These are phyloP conservation scores for Podaxis sp. DNA, from an alignment of 768 basidiomycete species.

Conservation along the genomic window DNA sequence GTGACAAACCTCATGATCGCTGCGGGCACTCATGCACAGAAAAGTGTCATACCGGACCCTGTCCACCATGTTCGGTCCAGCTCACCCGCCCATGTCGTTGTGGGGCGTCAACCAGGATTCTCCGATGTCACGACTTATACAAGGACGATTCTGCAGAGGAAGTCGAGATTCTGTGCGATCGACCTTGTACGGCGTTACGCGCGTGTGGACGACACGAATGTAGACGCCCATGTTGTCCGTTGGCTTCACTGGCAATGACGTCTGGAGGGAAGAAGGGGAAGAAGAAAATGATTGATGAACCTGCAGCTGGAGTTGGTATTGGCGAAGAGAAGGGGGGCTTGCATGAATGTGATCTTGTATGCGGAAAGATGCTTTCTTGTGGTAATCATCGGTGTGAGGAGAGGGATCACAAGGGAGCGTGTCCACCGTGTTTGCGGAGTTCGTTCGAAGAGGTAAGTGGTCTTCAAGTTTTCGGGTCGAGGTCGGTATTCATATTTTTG, in stretches of 20 bases:
- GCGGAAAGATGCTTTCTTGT: conserved; percentile 70
- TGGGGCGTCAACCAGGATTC: conserved; percentile 58
- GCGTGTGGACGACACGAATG: conserved; percentile 90
- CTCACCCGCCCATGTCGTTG: conserved; percentile 86
- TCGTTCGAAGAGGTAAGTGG: conserved; percentile 84
- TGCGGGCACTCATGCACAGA: conserved; percentile 77
- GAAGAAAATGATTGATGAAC: conserved; percentile 39
- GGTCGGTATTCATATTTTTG: conserved; percentile 5
- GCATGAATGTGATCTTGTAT: conserved; percentile 84
- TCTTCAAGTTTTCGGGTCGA: neutral
- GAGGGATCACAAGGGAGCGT: conserved; percentile 80
- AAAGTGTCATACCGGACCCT: conserved; percentile 75
- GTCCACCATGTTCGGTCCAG: conserved; percentile 74
- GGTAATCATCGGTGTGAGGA: conserved; percentile 80
- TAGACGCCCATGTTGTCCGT: conserved; percentile 82
- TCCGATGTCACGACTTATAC: conserved; percentile 54
- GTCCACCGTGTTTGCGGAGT: conserved; percentile 82
- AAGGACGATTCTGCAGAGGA: conserved; percentile 33
- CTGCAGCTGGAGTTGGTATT: conserved; percentile 27
- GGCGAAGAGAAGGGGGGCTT: conserved; percentile 65
- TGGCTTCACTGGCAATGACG: conserved; percentile 57
- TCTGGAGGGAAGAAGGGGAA: conserved; percentile 55
- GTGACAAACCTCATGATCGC: conserved; percentile 57
- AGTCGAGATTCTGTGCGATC: conserved; percentile 75
- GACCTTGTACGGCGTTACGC: conserved; percentile 73